Evolutionary conservation across 208 protist genomes (phyloP).

Genomic region (Leishmania mexicana): DNA sequence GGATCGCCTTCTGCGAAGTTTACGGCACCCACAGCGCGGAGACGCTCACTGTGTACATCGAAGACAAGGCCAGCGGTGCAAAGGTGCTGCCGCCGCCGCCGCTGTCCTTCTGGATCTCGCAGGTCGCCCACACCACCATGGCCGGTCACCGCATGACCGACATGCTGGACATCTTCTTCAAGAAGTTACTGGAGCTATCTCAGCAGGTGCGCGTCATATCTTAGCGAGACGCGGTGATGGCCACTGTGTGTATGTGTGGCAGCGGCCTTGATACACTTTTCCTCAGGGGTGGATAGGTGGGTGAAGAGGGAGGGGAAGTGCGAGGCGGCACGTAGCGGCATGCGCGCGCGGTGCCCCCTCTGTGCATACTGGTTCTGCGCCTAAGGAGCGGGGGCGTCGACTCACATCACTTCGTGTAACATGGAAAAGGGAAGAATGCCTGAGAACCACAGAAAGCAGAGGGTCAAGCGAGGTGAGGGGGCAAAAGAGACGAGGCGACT

Average conservation of each 20-base stretch:
- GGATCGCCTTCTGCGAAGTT: constrained; percentile 74
- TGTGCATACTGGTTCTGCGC: background rate
- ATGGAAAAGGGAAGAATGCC: background rate
- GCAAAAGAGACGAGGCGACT: background rate
- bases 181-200: constrained; percentile 49
- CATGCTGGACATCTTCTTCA: constrained; percentile 54
- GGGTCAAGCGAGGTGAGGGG: background rate
- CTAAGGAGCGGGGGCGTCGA: constrained; percentile 5
- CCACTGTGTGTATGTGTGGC: background rate
- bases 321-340: background rate
- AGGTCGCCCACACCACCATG: constrained; percentile 41
- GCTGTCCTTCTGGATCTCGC: constrained; percentile 48
- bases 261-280: background rate
- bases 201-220: constrained; percentile 48
- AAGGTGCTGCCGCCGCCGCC: constrained; percentile 58
- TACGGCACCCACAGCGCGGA: constrained; percentile 70
- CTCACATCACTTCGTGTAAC: background rate
- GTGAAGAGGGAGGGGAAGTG: background rate
- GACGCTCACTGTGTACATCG: constrained; percentile 54
- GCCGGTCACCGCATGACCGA: constrained; percentile 49
- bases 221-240: background rate
- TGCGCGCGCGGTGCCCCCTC: background rate
- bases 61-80: constrained; percentile 45
- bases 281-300: background rate
- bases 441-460: background rate